Percentiles rank a stretch among this genome's conserved stretches.
These are phyloP conservation scores for Craterostigma plantagineum DNA, from an alignment of 257 asterid species.

Conservation along the genomic window DNA sequence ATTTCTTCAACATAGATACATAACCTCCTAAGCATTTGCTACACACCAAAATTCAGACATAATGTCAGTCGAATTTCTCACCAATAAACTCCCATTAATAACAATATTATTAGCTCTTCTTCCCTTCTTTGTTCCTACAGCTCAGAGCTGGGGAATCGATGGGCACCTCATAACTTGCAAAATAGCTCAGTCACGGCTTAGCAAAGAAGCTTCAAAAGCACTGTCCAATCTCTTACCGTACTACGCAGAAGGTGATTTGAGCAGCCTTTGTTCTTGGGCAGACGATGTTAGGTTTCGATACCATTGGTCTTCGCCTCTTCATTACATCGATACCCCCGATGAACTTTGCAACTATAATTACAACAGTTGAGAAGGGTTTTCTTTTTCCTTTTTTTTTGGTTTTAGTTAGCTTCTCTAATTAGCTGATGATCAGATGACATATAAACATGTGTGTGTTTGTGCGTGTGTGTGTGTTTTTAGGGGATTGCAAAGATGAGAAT, in stretches of 20 bases:
- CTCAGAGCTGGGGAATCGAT: constrained; percentile 52
- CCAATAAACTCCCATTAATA: too few relatives aligned
- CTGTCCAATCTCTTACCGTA: constrained; percentile 48
- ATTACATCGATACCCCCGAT: constrained; percentile 66
- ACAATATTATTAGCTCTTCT: too few relatives aligned
- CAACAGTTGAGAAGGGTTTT: constrained; percentile 26
- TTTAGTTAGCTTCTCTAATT: too few relatives aligned
- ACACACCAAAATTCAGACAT: too few relatives aligned
- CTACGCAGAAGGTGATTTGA: constrained; percentile 36
- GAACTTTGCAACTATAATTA: constrained; percentile 53
- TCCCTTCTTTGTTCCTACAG: too few relatives aligned
- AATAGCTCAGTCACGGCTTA: constrained; percentile 68
- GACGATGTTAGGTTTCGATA: constrained; percentile 50
- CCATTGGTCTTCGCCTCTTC: constrained; percentile 81
- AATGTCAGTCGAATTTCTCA: too few relatives aligned
- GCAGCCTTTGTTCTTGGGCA: constrained; percentile 75
- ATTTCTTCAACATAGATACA: too few relatives aligned
- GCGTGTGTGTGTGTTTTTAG: constrained; percentile 9
- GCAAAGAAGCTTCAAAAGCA: constrained; percentile 46
- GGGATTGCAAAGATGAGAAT: constrained; percentile 78
- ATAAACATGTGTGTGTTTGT: too few relatives aligned
- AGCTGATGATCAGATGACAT: too few relatives aligned
- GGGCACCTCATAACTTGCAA: constrained; percentile 61
- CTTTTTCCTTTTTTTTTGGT: too few relatives aligned
- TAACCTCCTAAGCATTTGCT: too few relatives aligned